Evolutionary conservation across 306 rosid species (phyloP), one percentile per base, ranked within the genome.

Genomic region (Glycyrrhiza uralensis): DNA sequence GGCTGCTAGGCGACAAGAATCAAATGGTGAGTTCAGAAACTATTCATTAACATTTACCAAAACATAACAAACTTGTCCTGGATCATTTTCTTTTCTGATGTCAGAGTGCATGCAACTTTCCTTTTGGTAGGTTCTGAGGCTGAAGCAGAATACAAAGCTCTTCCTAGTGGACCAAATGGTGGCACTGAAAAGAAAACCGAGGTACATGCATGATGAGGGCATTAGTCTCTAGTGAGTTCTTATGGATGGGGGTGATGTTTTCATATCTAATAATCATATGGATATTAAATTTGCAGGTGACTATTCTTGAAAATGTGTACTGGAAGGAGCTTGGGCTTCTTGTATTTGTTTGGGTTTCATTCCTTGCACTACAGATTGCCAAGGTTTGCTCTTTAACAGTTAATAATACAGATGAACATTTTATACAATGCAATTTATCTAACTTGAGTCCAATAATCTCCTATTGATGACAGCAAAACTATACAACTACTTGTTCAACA

Each of bases 291-390:
- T 82, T 83, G 83, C 88, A 94, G 96, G 84, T 86, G 57, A 29
- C 91, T 24, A 14, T 91, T 22, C 30, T 87, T 51, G 83, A 88
- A 80, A 91, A 94, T 54, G 87, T 94, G 4, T 80, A 33, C 72
- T 87, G 99, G 99, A 94, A 89, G 82, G 97, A 94, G 71, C 54
- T 84, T 63, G 97, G 97, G 79, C 92, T 94, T 74, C 92, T 94
- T 49, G 76, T 49, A 17, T 89, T 94, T 71, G 99, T 94, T 76
- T 94, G 99, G 99, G 38, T 89, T 67, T 78, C 97, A 44, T 91
- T 91, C 76, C 97, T 94, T 42, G 85, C 58, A 15, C 41, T 94
- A 62, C 98, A 94, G 78, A 85, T 94, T 24, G 85, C 69, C 59
- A 87, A 91, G 98, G 98, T 93, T 74, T 75, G 71, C 23, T 32